A percentile compares a stretch with the other conserved stretches of the same genome.
Evolutionary conservation across 75 land plant species (phyloP).

Genomic region (Ceratopteris richardii): DNA sequence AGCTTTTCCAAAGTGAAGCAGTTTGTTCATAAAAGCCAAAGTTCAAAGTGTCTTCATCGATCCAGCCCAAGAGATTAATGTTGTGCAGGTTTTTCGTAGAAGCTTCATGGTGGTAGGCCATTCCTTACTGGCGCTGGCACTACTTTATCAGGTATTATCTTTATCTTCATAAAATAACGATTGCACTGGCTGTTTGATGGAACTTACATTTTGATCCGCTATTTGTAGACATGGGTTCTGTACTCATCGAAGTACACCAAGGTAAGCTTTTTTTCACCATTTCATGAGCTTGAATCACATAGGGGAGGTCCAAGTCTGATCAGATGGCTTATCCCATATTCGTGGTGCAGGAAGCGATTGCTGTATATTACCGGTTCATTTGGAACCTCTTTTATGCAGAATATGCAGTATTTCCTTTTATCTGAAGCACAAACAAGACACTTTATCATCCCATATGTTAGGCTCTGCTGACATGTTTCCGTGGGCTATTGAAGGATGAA

Average conservation of each 20-base stretch:
- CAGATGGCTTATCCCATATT: neutral
- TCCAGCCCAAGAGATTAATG: too few relatives aligned
- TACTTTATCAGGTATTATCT: slow-evolving; percentile 58
- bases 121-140: slow-evolving; percentile 37
- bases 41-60: too few relatives aligned
- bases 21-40: too few relatives aligned
- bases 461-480: too few relatives aligned
- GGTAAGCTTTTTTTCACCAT: slow-evolving; percentile 35
- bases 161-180: neutral
- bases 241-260: slow-evolving; percentile 71
- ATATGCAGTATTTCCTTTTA: slow-evolving; percentile 68
- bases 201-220: neutral
- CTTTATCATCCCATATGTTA: too few relatives aligned
- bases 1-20: too few relatives aligned
- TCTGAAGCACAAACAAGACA: too few relatives aligned
- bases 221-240: slow-evolving; percentile 62
- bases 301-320: too few relatives aligned
- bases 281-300: too few relatives aligned
- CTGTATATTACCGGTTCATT: slow-evolving; percentile 67
- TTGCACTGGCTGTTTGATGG: neutral
- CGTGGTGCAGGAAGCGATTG: slow-evolving; percentile 73
- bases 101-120: slow-evolving; percentile 61
- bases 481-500: too few relatives aligned
- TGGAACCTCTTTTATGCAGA: slow-evolving; percentile 98
- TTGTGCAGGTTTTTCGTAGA: slow-evolving; percentile 49